Evolutionary conservation across 805 yeast genomes (phyloP), one percentile per base, ranked within the genome.

Genomic region (Komagataella pseudopastoris): DNA sequence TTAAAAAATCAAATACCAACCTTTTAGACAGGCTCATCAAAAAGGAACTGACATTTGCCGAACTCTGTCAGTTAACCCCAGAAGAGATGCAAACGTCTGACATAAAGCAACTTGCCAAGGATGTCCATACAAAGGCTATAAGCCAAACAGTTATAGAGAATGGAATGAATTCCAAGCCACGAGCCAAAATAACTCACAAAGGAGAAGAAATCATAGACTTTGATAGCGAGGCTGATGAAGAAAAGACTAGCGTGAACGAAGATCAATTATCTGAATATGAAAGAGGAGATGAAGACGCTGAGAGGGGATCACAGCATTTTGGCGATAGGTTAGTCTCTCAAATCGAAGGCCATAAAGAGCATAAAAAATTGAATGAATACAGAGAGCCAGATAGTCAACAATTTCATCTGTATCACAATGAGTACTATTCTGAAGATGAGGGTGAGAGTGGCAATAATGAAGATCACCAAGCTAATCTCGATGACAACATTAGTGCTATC

Each of bases 11-110:
- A 52, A 85, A 81, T 64, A 84, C 81, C 57, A 69, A 69, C 48
- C 76, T 82, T 47, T 75, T 88, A 56, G 67, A 69, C 23, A 78
- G 82, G 52, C 74, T 90, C 3, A 65, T 83, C 39, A 69, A 74
- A 43, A 74, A 77, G 30, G 69, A 72, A 18, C 66, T 87, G 23
- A 67, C 78, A 1, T 76, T 85, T 46, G 70, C 68, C 14, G 75
- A 81, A 55, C 69, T 88, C 47, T 89, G 83, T 2, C 71, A 69
- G 39, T 71, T 86, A 72, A 71, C 83, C 5, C 82, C 81, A 0
- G 88, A 85, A 58, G 91, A 90, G 57, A 75, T 90, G 70, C 69
- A 80, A 56, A 88, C 87, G 59, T 88, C 89, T 4, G 91, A 85
- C 57, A 71, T 84, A 55, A 82, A 77, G 56, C 72, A 76, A 56